phyloP scores from a whole-genome alignment of 305 asterid species.

The Fraxinus sp. region DNA sequence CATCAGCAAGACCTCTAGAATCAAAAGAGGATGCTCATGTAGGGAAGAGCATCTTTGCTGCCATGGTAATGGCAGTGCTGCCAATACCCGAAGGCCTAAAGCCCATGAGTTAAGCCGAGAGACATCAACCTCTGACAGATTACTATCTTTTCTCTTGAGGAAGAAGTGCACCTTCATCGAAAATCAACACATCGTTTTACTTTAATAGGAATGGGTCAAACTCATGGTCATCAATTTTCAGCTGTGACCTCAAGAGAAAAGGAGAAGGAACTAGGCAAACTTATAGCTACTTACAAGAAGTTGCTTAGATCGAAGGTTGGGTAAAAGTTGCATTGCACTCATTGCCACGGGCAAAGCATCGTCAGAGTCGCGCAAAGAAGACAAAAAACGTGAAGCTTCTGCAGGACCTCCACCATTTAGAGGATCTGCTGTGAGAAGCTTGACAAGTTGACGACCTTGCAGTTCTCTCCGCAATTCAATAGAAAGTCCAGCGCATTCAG shows the following conservation, averaged over 20 bases:
- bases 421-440: constrained; percentile 96
- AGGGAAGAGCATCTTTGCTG: constrained; percentile 96
- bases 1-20: constrained; percentile 93
- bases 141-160: constrained; percentile 89
- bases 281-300: constrained; percentile 69
- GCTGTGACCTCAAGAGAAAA: constrained; percentile 24
- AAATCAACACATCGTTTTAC: constrained; percentile 30
- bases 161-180: constrained; percentile 88
- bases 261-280: constrained; percentile 16
- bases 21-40: constrained; percentile 95
- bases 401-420: constrained; percentile 98
- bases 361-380: constrained; percentile 83
- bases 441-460: constrained; percentile 98
- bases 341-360: constrained; percentile 99
- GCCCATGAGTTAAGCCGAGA: constrained; percentile 97
- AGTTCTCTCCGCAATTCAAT: constrained; percentile 94
- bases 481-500: constrained; percentile 93
- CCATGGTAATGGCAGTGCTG: constrained; percentile 95
- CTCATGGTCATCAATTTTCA: constrained; percentile 20
- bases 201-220: constrained; percentile 25
- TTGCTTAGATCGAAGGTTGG: constrained; percentile 94
- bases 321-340: constrained; percentile 99
- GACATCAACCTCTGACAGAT: constrained; percentile 81
- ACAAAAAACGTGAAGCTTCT: constrained; percentile 97
- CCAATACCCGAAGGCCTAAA: constrained; percentile 95